Percentiles rank a stretch among this genome's conserved stretches.
These are phyloP conservation scores for Trichoderma hamatum DNA, from an alignment of 2,329 filamentous ascomycete species.

Conservation along the genomic window DNA sequence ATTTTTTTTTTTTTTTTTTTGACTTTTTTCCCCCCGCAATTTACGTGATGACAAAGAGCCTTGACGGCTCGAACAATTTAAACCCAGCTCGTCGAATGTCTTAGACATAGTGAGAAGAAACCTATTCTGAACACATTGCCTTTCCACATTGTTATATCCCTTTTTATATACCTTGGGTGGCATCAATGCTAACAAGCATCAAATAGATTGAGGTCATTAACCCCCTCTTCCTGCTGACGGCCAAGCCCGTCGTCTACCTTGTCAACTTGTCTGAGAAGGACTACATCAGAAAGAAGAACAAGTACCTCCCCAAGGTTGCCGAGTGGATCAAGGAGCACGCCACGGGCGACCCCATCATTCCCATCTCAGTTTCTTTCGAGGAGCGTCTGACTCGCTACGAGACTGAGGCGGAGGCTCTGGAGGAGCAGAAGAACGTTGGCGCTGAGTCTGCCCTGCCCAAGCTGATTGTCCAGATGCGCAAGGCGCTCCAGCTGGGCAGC, in stretches of 20 bases:
- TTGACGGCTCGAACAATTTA: slow-evolving; percentile 81
- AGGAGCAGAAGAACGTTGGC: slow-evolving; percentile 86
- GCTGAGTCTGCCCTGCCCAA: slow-evolving; percentile 90
- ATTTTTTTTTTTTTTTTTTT: slow-evolving; percentile 29
- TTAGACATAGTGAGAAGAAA: slow-evolving; percentile 83
- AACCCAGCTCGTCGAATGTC: slow-evolving; percentile 99
- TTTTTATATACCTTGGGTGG: background rate
- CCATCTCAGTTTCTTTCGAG: slow-evolving; percentile 90
- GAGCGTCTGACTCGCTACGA: slow-evolving; percentile 84
- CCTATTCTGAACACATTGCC: slow-evolving; percentile 63
- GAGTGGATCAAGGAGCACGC: slow-evolving; percentile 96
- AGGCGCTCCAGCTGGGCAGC: slow-evolving; percentile 83
- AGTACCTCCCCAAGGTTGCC: slow-evolving; percentile 89
- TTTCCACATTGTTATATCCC: background rate
- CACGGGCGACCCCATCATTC: slow-evolving; percentile 84
- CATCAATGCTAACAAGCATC: slow-evolving; percentile 18
- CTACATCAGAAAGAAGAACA: slow-evolving; percentile 99
- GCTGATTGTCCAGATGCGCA: slow-evolving; percentile 90
- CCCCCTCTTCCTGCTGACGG: slow-evolving; percentile 89
- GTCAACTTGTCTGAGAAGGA: slow-evolving; percentile 97
- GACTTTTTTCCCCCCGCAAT: slow-evolving; percentile 29
- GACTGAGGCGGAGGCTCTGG: slow-evolving; percentile 73
- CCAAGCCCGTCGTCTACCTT: slow-evolving; percentile 95
- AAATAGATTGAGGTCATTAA: slow-evolving; percentile 93
- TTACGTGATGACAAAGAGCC: slow-evolving; percentile 98